Evolutionary conservation across 495 filamentous ascomycete genomes (phyloP).

Genomic region (Xylaria cubensis): DNA sequence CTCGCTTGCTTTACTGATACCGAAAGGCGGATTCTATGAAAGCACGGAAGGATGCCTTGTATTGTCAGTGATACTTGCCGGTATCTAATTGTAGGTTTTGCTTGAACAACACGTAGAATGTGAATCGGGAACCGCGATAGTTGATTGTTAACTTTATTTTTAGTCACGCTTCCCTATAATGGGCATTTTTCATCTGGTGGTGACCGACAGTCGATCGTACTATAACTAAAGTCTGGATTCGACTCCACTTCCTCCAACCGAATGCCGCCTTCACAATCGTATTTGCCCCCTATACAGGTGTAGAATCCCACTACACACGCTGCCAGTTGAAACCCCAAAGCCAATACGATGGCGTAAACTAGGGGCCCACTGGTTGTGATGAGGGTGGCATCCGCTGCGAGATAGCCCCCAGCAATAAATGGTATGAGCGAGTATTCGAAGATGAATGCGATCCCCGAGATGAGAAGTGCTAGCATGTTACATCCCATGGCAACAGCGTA

Average conservation of each 20-base stretch:
- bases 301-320: slow-evolving; percentile 20
- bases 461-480: not conserved
- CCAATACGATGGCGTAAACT: not conserved
- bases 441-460: slow-evolving; percentile 12
- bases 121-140: not conserved
- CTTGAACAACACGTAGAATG: not conserved
- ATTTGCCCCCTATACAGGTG: slow-evolving; percentile 23
- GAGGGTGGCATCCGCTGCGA: not conserved
- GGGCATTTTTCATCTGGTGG: slow-evolving; percentile 13
- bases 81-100: not conserved
- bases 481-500: not conserved
- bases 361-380: slow-evolving; percentile 3
- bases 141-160: not conserved
- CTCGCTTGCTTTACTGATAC: not conserved
- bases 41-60: not conserved
- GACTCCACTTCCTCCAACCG: not conserved
- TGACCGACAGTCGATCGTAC: not conserved
- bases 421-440: slow-evolving; percentile 7
- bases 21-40: not conserved
- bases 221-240: not conserved
- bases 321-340: slow-evolving; percentile 8
- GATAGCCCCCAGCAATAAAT: not conserved
- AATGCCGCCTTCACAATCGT: slow-evolving; percentile 15
- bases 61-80: not conserved
- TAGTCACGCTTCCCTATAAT: not conserved